Evolutionary conservation across 2,329 filamentous ascomycete genomes (phyloP), one percentile per base, ranked within the genome.

Genomic region (Pseudogymnoascus sp.): DNA sequence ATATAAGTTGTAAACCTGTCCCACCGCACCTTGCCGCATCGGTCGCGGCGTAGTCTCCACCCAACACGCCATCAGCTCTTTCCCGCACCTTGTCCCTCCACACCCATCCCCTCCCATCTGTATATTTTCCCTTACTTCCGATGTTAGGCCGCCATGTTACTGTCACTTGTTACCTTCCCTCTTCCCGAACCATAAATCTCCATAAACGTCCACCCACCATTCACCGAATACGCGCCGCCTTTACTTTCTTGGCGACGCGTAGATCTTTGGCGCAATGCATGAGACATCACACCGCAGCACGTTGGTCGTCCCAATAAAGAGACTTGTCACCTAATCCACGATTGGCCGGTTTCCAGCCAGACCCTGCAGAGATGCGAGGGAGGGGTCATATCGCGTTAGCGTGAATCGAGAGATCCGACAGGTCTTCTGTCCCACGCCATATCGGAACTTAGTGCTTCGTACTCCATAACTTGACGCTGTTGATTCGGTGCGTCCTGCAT

Each of bases 221-320:
- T 33, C 47, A 53, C 9, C 47, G 14, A 28, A 53, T 28, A 53
- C n/a, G 33, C n/a, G 43, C 25, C n/a, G 47, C 47, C 33, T 53
- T 53, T 53, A 53, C 11, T 18, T n/a, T 33, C 47, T 53, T 53
- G 28, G 47, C 47, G 5, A 33, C 47, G 15, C 47, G n/a, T 18
- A 33, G 47, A 53, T 53, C 47, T 33, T 33, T 53, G 22, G 28
- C n/a, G 15, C 47, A 18, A 20, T 53, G 47, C 47, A 53, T 53
- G 47, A 53, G 47, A 33, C 47, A 53, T 53, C 47, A 33, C 28
- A 53, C 8, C 47, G 28, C 28, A 53, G 15, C 6, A 33, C 3
- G 47, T 18, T 53, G 47, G 28, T 53, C 8, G 47, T 33, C 47
- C 28, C 47, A 53, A 53, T 53, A 33, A 53, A 53, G 28, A 53